Percentiles rank a stretch among this genome's conserved stretches.
These are phyloP conservation scores for Trichoderma sp. DNA, from an alignment of 2,329 filamentous ascomycete species.

Conservation along the genomic window DNA sequence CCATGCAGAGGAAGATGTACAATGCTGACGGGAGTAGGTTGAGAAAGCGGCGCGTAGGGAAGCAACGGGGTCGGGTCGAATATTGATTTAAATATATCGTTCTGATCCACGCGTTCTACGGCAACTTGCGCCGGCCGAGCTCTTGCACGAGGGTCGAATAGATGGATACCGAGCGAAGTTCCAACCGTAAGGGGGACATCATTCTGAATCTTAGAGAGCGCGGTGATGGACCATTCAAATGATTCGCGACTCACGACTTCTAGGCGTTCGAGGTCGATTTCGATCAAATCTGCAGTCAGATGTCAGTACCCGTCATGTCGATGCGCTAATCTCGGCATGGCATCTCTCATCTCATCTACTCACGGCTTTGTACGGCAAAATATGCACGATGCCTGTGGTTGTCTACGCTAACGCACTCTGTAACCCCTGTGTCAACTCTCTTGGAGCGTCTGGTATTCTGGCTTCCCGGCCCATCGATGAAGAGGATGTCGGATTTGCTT, in stretches of 20 bases:
- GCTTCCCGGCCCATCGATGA: conserved; percentile 54
- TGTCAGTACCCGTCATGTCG: not conserved
- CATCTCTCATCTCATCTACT: conserved; percentile 38
- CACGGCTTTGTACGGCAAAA: conserved; percentile 75
- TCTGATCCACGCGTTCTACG: conserved; percentile 44
- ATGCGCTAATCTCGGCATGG: not conserved
- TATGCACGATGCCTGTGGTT: conserved; percentile 69
- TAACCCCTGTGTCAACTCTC: conserved; percentile 72
- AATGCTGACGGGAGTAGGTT: conserved; percentile 81
- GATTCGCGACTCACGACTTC: conserved; percentile 68
- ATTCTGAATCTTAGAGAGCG: conserved; percentile 71
- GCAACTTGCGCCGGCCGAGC: conserved; percentile 39
- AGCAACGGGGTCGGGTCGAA: conserved; percentile 58
- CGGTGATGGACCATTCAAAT: conserved; percentile 83
- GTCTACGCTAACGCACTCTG: conserved; percentile 83
- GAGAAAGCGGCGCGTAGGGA: conserved; percentile 72
- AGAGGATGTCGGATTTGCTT: conserved; percentile 70
- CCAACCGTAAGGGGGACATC: conserved; percentile 79
- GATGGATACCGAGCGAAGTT: conserved; percentile 77
- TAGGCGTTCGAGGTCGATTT: conserved; percentile 78
- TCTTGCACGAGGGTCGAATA: conserved; percentile 72
- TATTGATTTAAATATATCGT: conserved; percentile 45
- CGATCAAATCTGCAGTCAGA: conserved; percentile 61
- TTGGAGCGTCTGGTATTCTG: conserved; percentile 57
- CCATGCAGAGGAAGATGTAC: conserved; percentile 70